phyloP scores from a whole-genome alignment of 2,329 filamentous ascomycete species.

The Tolypocladium cylindrosporum region DNA sequence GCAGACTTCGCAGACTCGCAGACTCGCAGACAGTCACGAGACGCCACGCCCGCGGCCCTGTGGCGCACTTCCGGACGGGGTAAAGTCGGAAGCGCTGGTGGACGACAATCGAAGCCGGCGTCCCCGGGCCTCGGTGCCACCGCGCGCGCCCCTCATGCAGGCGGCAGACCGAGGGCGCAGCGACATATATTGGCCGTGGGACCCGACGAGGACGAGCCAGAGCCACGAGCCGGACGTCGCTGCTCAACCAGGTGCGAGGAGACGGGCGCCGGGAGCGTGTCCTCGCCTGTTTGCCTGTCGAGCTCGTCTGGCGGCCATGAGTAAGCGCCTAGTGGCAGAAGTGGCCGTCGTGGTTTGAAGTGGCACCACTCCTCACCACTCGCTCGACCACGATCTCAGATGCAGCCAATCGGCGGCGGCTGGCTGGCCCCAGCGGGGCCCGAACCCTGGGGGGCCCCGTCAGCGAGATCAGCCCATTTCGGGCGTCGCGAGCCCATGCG shows the following conservation, averaged over 20 bases:
- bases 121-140: neutral
- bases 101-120: neutral
- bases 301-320: too few species aligned
- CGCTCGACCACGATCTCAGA: neutral
- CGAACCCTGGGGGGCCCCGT: conserved; percentile 3
- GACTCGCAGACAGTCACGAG: neutral
- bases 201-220: neutral
- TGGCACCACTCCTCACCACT: conserved; percentile 4
- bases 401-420: conserved; percentile 3
- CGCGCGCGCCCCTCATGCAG: neutral
- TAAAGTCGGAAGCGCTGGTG: neutral
- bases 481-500: conserved; percentile 20
- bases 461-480: conserved; percentile 25
- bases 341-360: neutral
- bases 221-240: neutral
- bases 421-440: neutral
- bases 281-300: too few species aligned
- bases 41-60: neutral
- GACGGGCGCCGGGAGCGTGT: too few species aligned
- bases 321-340: neutral
- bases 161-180: neutral
- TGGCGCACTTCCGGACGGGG: neutral
- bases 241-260: neutral
- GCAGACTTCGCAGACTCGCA: too few species aligned
- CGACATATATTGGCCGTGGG: neutral